These are phyloP conservation scores for Pythium pyrilobum DNA, from an alignment of 352 stramenopile genomes.

Conservation along the genomic window DNA sequence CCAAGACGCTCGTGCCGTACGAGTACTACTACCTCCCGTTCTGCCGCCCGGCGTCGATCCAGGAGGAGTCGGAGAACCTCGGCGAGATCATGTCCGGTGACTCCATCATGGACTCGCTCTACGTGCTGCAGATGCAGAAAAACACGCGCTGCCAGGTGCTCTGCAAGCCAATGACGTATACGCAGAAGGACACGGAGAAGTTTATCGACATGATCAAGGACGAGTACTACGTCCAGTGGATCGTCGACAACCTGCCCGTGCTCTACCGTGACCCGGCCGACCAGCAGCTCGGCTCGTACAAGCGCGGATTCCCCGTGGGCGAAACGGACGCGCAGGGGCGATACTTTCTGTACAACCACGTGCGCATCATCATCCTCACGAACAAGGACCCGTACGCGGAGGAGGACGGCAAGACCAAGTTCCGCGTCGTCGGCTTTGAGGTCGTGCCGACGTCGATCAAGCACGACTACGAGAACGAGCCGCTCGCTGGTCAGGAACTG, in stretches of 20 bases:
- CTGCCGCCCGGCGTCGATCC: constrained; percentile 79
- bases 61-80: constrained; percentile 89
- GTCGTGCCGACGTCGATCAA: constrained; percentile 94
- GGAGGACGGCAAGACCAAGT: constrained; percentile 57
- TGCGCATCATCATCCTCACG: constrained; percentile 93
- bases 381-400: constrained; percentile 80
- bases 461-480: constrained; percentile 88
- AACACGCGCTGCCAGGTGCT: constrained; percentile 86
- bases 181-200: constrained; percentile 58
- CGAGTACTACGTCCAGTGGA: constrained; percentile 94
- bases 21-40: constrained; percentile 98
- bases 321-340: constrained; percentile 88
- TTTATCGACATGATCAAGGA: constrained; percentile 93
- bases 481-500: constrained; percentile 72
- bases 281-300: constrained; percentile 70
- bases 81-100: constrained; percentile 91
- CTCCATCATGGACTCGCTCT: constrained; percentile 90
- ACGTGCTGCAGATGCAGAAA: constrained; percentile 87
- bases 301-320: constrained; percentile 91
- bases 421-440: constrained; percentile 95
- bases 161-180: constrained; percentile 86
- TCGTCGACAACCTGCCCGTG: constrained; percentile 91
- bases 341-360: constrained; percentile 98
- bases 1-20: constrained; percentile 97
- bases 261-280: constrained; percentile 78